phyloP scores from a whole-genome alignment of 768 basidiomycete species.

The Gelatoporia subvermispora region DNA sequence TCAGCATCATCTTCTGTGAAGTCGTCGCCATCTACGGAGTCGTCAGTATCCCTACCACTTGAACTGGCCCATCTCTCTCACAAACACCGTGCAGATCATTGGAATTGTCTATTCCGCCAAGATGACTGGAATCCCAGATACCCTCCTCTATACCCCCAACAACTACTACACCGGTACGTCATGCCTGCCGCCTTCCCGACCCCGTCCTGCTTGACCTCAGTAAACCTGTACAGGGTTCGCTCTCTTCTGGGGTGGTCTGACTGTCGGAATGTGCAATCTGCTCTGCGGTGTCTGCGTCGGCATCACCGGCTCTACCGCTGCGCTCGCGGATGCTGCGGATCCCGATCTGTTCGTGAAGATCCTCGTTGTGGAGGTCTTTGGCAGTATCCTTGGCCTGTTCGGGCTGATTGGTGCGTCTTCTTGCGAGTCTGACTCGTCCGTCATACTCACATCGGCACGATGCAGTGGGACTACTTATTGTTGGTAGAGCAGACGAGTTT shows the following conservation, averaged over 20 bases:
- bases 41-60: conserved; percentile 39
- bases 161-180: conserved; percentile 88
- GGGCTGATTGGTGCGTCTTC: conserved; percentile 78
- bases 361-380: conserved; percentile 92
- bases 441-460: background rate
- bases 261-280: conserved; percentile 91
- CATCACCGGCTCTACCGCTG: conserved; percentile 92
- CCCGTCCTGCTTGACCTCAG: background rate
- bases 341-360: conserved; percentile 95
- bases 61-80: background rate
- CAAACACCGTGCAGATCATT: conserved; percentile 58
- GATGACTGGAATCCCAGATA: conserved; percentile 53
- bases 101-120: conserved; percentile 94
- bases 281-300: conserved; percentile 94
- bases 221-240: conserved; percentile 61
- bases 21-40: conserved; percentile 99
- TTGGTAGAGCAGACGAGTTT: conserved; percentile 61
- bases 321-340: conserved; percentile 92
- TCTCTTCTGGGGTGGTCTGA: conserved; percentile 95
- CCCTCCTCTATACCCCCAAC: conserved; percentile 70
- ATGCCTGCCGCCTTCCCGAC: background rate
- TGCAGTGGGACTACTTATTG: conserved; percentile 78
- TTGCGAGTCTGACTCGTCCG: background rate
- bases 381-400: conserved; percentile 87
- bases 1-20: conserved; percentile 97